Evolutionary conservation across 2,329 filamentous ascomycete genomes (phyloP), one percentile per base, ranked within the genome.

Genomic region (Alternaria novae-zelandiae): DNA sequence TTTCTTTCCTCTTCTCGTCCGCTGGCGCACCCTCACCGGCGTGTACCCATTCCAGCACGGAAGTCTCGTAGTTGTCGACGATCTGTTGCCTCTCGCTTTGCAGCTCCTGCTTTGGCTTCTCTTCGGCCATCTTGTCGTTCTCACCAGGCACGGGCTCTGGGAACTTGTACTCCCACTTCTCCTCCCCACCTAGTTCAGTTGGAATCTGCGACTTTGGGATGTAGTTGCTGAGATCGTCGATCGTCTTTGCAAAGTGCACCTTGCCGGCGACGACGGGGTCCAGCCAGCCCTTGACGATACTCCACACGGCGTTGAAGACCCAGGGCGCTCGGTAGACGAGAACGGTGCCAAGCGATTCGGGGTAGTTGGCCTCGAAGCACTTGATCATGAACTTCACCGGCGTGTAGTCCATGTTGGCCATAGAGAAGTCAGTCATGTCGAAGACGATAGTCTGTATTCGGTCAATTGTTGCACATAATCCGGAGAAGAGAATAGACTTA

Each of bases 361-460:
- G 96, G 73, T 98, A 99, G 79, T 99, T 98, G 64, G 96, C 96
- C 83, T 99, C 96, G 77, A 99, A 99, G 80, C 94, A 97, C 81
- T 97, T 97, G 81, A 99, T 97, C 91, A 99, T 97, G 82, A 98
- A 99, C 76, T 97, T 99, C 61, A 99, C 93, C 1, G 96, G 95
- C 0, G 92, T 88, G 79, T 98, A 98, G 80, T 99, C 96, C 96
- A 99, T 98, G 81, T 99, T 99, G 15, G 94, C 91, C 83, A 98
- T 86, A 17, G 91, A 92, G 79, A 98, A 98, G 66, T 90, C 89
- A 8, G 92, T 97, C 93, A 99, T 95, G 79, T 99, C 96, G 76
- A 99, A 99, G 50, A 99, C 83, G 67, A 99, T 88, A 45, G 92
- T 96, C 92, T 97, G 64, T 10, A 13, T 8, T 43, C n/a, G 15